These are phyloP conservation scores for Xylariaceae sp. DNA, from an alignment of 2,329 filamentous ascomycete genomes.

Conservation along the genomic window DNA sequence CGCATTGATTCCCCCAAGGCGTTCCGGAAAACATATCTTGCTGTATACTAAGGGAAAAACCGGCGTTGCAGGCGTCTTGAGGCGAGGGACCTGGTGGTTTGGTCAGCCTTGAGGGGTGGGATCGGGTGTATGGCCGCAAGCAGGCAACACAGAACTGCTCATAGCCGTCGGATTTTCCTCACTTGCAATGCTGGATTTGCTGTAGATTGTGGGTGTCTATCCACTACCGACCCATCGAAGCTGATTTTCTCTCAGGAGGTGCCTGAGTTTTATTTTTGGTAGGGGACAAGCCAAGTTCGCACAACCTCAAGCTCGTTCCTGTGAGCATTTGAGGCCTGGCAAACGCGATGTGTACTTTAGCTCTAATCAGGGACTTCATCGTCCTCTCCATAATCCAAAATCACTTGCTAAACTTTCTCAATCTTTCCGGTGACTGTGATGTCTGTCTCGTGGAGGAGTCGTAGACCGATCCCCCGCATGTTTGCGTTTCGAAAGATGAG, in stretches of 20 bases:
- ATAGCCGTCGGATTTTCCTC: constrained; percentile 17
- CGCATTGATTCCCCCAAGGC: constrained; percentile 20
- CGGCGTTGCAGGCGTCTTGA: constrained; percentile 21
- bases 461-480: too few relatives aligned
- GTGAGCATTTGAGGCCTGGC: too few relatives aligned
- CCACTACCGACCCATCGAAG: neutral
- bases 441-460: too few relatives aligned
- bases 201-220: constrained; percentile 19
- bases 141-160: constrained; percentile 16
- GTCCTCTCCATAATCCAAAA: too few relatives aligned
- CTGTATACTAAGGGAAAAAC: constrained; percentile 12
- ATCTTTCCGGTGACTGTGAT: too few relatives aligned
- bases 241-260: too few relatives aligned
- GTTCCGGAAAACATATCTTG: constrained; percentile 24
- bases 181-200: constrained; percentile 14
- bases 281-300: neutral
- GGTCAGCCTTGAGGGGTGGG: constrained; percentile 18
- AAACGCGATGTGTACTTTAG: too few relatives aligned
- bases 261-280: too few relatives aligned
- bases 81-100: constrained; percentile 11
- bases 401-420: too few relatives aligned
- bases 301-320: too few relatives aligned
- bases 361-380: too few relatives aligned
- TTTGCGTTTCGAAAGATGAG: too few relatives aligned
- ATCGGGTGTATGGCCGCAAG: constrained; percentile 24